Conservation (phyloP, 345 rosid genomes). For the Hibiscus tridactylites region DNA sequence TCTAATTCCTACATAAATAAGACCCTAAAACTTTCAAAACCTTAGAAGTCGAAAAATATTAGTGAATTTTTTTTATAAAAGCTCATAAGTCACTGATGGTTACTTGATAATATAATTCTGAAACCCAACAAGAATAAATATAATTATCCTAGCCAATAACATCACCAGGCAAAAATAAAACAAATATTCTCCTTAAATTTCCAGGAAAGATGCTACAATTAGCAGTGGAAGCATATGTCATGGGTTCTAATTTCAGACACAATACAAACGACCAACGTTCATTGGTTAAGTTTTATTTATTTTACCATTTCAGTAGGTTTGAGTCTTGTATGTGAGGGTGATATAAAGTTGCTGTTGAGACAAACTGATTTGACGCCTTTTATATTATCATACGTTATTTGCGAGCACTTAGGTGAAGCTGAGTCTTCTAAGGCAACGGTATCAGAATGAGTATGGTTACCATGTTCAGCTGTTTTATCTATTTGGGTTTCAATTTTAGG, state of each 20-base stretch:
- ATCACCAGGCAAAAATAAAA: not conserved
- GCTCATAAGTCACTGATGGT: not conserved
- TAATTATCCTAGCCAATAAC: not conserved
- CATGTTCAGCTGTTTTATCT: constrained; percentile 32
- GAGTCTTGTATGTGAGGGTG: constrained; percentile 87
- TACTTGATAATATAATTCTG: not conserved
- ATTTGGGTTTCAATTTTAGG: not conserved
- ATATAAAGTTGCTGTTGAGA: constrained; percentile 84
- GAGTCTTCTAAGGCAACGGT: constrained; percentile 43
- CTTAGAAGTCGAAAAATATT: not conserved
- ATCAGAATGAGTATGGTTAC: constrained; percentile 31
- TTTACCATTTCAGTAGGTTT: constrained; percentile 84
- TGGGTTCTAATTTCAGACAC: too few relatives aligned
- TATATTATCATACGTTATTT: constrained; percentile 21
- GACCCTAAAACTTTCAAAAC: not conserved
- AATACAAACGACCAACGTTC: too few relatives aligned
- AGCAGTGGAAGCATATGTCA: not conserved
- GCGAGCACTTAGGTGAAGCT: constrained; percentile 36
- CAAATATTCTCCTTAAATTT: not conserved
- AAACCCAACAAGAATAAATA: not conserved
- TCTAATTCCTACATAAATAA: not conserved
- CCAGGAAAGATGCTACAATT: not conserved
- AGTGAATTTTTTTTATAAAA: not conserved
- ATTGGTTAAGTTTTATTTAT: too few relatives aligned
- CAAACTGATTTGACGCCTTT: constrained; percentile 63